A percentile compares a stretch with the other conserved stretches of the same genome.
phyloP scores from a whole-genome alignment of 768 basidiomycete genomes.

The Dictyophora rubrovolvata region DNA sequence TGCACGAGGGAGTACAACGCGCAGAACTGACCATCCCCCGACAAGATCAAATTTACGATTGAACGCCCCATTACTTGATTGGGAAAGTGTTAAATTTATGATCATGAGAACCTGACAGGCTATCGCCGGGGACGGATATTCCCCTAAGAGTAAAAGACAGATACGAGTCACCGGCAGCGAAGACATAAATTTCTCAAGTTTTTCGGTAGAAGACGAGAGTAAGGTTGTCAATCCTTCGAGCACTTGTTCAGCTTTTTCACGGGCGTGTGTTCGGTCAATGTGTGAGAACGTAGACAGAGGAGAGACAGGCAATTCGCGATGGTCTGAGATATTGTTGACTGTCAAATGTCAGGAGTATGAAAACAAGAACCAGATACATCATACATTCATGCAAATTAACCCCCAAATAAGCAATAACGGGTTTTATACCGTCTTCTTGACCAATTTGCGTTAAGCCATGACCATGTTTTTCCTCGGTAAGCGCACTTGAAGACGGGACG shows the following conservation, averaged over 20 bases:
- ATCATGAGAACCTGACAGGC: conserved; percentile 51
- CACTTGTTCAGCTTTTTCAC: conserved; percentile 58
- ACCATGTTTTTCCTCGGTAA: neutral
- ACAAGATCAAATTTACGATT: conserved; percentile 74
- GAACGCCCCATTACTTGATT: conserved; percentile 48
- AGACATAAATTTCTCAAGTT: conserved; percentile 61
- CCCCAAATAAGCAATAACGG: conserved; percentile 75
- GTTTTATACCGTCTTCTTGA: conserved; percentile 61
- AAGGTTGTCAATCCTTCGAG: conserved; percentile 55
- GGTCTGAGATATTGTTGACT: neutral
- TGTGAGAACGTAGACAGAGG: conserved; percentile 49
- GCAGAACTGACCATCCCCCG: conserved; percentile 73
- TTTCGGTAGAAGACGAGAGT: conserved; percentile 39
- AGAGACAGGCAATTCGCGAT: conserved; percentile 25
- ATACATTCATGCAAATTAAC: conserved; percentile 65
- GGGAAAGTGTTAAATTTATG: conserved; percentile 43
- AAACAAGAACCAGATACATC: conserved; percentile 12
- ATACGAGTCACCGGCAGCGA: conserved; percentile 73
- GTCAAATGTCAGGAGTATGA: neutral
- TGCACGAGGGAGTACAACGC: conserved; percentile 47
- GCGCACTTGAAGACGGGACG: neutral
- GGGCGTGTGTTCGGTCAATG: conserved; percentile 38
- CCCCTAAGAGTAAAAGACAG: conserved; percentile 67
- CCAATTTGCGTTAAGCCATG: neutral
- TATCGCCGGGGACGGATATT: conserved; percentile 49